Evolutionary conservation across 495 filamentous ascomycete genomes (phyloP).

Genomic region (Lophiostoma macrostomum): DNA sequence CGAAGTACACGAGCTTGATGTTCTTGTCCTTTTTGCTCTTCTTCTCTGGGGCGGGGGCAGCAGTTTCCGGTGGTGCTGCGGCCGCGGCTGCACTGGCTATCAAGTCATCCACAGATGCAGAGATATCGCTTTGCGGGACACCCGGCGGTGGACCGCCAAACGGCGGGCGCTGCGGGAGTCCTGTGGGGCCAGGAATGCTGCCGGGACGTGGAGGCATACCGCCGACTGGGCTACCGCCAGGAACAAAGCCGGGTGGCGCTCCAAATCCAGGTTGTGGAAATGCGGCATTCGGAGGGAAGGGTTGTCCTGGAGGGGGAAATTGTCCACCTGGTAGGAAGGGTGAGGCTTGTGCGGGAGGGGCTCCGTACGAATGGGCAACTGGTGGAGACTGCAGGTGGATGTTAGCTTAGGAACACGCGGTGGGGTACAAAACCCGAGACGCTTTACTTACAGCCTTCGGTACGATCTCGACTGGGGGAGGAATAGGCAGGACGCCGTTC

Average conservation of each 20-base stretch:
- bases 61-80: slow-evolving; percentile 16
- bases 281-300: background rate
- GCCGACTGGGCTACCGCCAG: background rate
- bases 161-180: slow-evolving; percentile 62
- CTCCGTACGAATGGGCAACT: background rate
- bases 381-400: background rate
- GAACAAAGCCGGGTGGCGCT: no score
- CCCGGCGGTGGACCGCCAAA: slow-evolving; percentile 49
- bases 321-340: background rate
- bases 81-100: slow-evolving; percentile 51
- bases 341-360: background rate
- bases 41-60: slow-evolving; percentile 51
- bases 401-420: background rate
- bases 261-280: slow-evolving; percentile 6
- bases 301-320: slow-evolving; percentile 4
- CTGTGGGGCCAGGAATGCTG: slow-evolving; percentile 54
- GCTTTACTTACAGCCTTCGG: slow-evolving; percentile 2
- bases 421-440: no score
- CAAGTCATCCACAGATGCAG: slow-evolving; percentile 59
- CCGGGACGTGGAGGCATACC: slow-evolving; percentile 46
- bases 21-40: slow-evolving; percentile 51
- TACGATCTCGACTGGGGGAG: background rate
- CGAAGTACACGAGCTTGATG: slow-evolving; percentile 64
- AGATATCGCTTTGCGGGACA: slow-evolving; percentile 1
- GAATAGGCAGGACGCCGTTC: slow-evolving; percentile 7